These are phyloP conservation scores for Trichoderma parareesei DNA, from an alignment of 495 filamentous ascomycete species.

Conservation along the genomic window DNA sequence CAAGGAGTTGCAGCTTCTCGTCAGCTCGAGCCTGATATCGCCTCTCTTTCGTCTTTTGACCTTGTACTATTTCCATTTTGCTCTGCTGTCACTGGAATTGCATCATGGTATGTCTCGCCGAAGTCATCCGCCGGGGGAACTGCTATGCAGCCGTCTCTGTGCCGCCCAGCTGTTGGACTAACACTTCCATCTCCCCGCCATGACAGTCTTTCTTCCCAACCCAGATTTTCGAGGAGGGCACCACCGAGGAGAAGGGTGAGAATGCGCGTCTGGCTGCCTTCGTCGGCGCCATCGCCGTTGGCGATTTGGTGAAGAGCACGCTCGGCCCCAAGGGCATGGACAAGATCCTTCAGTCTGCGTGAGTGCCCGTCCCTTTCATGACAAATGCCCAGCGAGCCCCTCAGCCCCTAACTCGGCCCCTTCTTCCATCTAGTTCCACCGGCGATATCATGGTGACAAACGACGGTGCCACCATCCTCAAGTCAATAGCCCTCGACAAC, in stretches of 20 bases:
- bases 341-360: slow-evolving; percentile 98
- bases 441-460: slow-evolving; percentile 97
- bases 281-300: slow-evolving; percentile 94
- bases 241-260: slow-evolving; percentile 96
- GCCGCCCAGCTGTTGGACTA: neutral
- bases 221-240: slow-evolving; percentile 97
- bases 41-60: neutral
- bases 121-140: no score
- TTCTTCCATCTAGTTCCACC: slow-evolving; percentile 57
- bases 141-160: neutral
- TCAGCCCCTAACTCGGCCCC: neutral
- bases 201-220: slow-evolving; percentile 65
- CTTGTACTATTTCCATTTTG: neutral
- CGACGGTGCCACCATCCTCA: slow-evolving; percentile 95
- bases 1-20: neutral
- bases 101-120: slow-evolving; percentile 1
- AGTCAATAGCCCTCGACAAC: slow-evolving; percentile 98
- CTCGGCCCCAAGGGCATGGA: slow-evolving; percentile 98
- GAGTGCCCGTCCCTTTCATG: neutral
- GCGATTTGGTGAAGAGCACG: slow-evolving; percentile 94
- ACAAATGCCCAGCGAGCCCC: slow-evolving; percentile 25
- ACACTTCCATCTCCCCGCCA: slow-evolving; percentile 24
- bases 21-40: slow-evolving; percentile 7
- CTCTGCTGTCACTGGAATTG: no score
- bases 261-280: slow-evolving; percentile 97